Conservation (phyloP, 208 protist species). For the Tetramitus jugosus region DNA sequence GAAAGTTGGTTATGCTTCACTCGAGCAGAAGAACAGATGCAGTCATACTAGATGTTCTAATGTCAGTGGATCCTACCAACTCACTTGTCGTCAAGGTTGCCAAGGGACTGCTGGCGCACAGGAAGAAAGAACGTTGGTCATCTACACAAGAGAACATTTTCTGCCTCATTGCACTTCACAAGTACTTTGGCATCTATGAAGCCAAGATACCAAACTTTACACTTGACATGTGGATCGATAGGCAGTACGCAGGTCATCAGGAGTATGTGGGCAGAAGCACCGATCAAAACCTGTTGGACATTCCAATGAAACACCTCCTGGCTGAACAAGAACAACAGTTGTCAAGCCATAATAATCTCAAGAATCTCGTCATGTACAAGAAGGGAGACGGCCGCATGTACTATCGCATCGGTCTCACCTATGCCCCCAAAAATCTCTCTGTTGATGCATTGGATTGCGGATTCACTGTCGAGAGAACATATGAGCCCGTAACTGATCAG, state of each 20-base stretch:
- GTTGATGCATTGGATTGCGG: neutral
- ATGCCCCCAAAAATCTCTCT: conserved; percentile 19
- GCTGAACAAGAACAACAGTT: neutral
- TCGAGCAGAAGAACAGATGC: conserved; percentile 1
- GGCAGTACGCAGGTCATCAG: conserved; percentile 2
- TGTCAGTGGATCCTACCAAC: neutral
- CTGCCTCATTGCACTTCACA: neutral
- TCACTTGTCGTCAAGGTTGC: neutral
- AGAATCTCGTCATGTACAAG: neutral
- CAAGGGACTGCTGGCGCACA: conserved; percentile 5
- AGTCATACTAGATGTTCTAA: neutral
- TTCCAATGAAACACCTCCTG: conserved; percentile 1
- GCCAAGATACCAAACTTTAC: neutral
- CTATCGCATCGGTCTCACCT: conserved; percentile 7
- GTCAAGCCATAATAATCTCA: neutral
- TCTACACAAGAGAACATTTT: conserved; percentile 11
- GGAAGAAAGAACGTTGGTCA: conserved; percentile 17
- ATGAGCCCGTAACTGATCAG: neutral
- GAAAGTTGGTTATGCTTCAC: neutral
- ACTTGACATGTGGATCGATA: neutral
- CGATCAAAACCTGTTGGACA: neutral
- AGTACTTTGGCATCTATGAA: conserved; percentile 8
- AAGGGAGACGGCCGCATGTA: conserved; percentile 15
- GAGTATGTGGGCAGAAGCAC: neutral
- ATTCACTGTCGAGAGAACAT: conserved; percentile 14